Percentiles rank a stretch among this genome's conserved stretches.
Conservation (phyloP, 78 protist genomes). For the Dictyostelium brefeldianum region DNA sequence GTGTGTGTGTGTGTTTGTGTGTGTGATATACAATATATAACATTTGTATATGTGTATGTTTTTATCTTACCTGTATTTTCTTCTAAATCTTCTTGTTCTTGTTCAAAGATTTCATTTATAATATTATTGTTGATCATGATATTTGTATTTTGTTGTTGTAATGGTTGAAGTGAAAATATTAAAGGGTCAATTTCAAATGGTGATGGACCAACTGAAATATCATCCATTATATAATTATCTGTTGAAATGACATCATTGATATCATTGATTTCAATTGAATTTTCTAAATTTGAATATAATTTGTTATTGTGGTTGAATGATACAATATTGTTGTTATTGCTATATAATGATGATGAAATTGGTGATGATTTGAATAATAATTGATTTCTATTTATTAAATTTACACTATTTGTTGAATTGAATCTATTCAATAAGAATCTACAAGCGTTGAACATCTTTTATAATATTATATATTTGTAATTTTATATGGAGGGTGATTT, state of each 20-base stretch:
- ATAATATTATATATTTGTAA: too few species aligned
- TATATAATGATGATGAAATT: too few species aligned
- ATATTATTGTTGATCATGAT: background rate
- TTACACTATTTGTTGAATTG: background rate
- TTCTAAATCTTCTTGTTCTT: background rate
- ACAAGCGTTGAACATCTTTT: background rate
- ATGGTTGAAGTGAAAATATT: conserved; percentile 2
- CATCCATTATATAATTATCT: background rate
- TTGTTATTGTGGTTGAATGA: background rate
- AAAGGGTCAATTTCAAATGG: conserved; percentile 16
- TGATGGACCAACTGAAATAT: conserved; percentile 9
- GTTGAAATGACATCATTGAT: background rate
- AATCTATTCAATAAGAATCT: conserved; percentile 18
- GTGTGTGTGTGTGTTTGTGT: too few species aligned
- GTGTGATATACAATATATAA: too few species aligned
- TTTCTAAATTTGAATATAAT: background rate
- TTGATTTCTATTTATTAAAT: background rate
- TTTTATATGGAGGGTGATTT: too few species aligned
- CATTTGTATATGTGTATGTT: too few species aligned
- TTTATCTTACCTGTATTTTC: too few species aligned
- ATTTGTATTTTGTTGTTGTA: background rate
- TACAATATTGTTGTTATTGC: too few species aligned
- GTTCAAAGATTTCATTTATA: background rate
- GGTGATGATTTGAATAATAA: background rate
- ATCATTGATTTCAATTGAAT: background rate